phyloP scores from a whole-genome alignment of 1,284 basidiomycete genomes.

The Apiotrichum laibachii region DNA sequence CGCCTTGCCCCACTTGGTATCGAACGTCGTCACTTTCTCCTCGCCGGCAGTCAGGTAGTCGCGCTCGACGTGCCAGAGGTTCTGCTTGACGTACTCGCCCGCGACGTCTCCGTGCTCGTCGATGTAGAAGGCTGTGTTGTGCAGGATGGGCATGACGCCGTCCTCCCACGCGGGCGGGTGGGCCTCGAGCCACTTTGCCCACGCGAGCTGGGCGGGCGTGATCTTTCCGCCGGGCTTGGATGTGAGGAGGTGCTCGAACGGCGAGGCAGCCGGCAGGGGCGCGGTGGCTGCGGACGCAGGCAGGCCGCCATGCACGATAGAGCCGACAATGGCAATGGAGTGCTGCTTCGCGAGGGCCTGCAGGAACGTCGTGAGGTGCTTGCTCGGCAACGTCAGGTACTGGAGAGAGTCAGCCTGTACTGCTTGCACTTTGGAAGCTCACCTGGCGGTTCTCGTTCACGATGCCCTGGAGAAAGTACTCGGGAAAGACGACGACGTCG shows the following conservation, averaged over 20 bases:
- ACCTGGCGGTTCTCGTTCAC: slow-evolving; percentile 40
- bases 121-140: slow-evolving; percentile 48
- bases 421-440: slow-evolving; percentile 17
- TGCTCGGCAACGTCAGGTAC: slow-evolving; percentile 43
- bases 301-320: slow-evolving; percentile 39
- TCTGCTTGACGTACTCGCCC: slow-evolving; percentile 46
- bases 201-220: slow-evolving; percentile 19
- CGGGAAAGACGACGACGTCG: slow-evolving; percentile 49
- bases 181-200: slow-evolving; percentile 33
- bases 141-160: slow-evolving; percentile 10
- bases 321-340: slow-evolving; percentile 38
- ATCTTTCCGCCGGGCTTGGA: slow-evolving; percentile 10
- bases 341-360: slow-evolving; percentile 30
- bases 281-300: slow-evolving; percentile 7
- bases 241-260: slow-evolving; percentile 35
- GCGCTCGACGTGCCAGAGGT: slow-evolving; percentile 52
- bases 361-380: slow-evolving; percentile 31
- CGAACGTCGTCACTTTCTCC: slow-evolving; percentile 38
- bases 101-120: slow-evolving; percentile 35
- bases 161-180: slow-evolving; percentile 13
- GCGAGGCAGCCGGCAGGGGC: slow-evolving; percentile 23
- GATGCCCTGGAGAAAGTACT: slow-evolving; percentile 51
- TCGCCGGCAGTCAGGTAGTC: slow-evolving; percentile 44
- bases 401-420: slow-evolving; percentile 11
- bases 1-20: slow-evolving; percentile 47